Percentiles rank a stretch among this genome's conserved stretches.
Evolutionary conservation across 768 basidiomycete species (phyloP).

Genomic region (Boletellus ananas): DNA sequence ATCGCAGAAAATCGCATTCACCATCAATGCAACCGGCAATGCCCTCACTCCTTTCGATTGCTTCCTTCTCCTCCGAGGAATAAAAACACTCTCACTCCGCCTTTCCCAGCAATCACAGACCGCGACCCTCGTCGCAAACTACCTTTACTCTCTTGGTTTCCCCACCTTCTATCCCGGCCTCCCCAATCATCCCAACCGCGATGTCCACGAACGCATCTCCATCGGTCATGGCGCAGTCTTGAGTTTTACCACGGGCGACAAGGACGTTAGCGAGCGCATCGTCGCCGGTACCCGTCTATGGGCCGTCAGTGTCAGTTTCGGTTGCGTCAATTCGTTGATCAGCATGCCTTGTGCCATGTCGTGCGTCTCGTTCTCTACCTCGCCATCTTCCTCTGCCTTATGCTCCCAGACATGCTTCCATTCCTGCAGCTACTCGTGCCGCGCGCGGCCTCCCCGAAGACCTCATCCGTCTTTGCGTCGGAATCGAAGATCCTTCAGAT

Average conservation of each 20-base stretch:
- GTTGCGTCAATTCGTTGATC: conserved; percentile 96
- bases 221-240: conserved; percentile 91
- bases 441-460: conserved; percentile 97
- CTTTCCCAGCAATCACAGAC: conserved; percentile 92
- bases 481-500: conserved; percentile 93
- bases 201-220: conserved; percentile 88
- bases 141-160: conserved; percentile 83
- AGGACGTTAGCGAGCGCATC: conserved; percentile 84
- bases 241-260: conserved; percentile 92
- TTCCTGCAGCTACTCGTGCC: conserved; percentile 93
- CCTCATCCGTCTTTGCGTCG: conserved; percentile 95
- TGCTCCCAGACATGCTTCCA: conserved; percentile 79
- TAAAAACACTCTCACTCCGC: conserved; percentile 93
- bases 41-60: conserved; percentile 94
- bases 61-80: conserved; percentile 92
- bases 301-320: conserved; percentile 98
- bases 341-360: conserved; percentile 99
- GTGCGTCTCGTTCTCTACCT: conserved; percentile 50
- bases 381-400: neutral
- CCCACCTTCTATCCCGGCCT: conserved; percentile 91
- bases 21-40: conserved; percentile 92
- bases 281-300: conserved; percentile 91
- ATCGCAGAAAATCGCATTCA: conserved; percentile 77
- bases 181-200: conserved; percentile 71
- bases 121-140: conserved; percentile 78